phyloP scores from a whole-genome alignment of 805 yeast species.

The Myxozyma udenii region DNA sequence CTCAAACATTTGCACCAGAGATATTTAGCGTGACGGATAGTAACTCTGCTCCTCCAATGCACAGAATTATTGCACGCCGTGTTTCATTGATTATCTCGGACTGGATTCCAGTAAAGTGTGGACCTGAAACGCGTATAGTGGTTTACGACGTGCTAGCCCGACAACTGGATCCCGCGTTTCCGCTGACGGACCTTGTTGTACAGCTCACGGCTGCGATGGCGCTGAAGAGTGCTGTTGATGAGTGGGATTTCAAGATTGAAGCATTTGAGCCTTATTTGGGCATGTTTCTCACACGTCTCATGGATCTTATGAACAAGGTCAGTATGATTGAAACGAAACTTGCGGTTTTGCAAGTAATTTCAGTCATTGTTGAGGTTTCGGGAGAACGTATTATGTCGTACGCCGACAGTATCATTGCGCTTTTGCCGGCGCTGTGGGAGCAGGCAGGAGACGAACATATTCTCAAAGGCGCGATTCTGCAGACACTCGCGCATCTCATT shows the following conservation, averaged over 20 bases:
- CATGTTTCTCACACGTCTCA: slow-evolving; percentile 43
- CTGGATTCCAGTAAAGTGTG: slow-evolving; percentile 71
- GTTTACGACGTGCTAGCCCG: slow-evolving; percentile 58
- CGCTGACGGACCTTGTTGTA: slow-evolving; percentile 74
- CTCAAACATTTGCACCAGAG: slow-evolving; percentile 59
- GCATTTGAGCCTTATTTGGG: slow-evolving; percentile 65
- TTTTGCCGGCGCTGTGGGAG: slow-evolving; percentile 81
- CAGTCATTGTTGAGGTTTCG: slow-evolving; percentile 47
- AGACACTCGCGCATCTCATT: slow-evolving; percentile 38
- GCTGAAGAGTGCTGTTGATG: slow-evolving; percentile 66
- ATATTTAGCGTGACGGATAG: slow-evolving; percentile 36
- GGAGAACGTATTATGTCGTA: slow-evolving; percentile 35
- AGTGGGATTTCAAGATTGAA: slow-evolving; percentile 76
- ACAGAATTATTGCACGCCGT: slow-evolving; percentile 68
- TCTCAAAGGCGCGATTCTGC: slow-evolving; percentile 40
- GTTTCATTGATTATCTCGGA: slow-evolving; percentile 72
- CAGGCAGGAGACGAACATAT: slow-evolving; percentile 44
- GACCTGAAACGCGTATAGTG: slow-evolving; percentile 52
- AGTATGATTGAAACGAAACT: slow-evolving; percentile 70
- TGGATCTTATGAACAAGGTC: slow-evolving; percentile 51
- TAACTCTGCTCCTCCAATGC: slow-evolving; percentile 42
- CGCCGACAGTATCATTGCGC: slow-evolving; percentile 36
- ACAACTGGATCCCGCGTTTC: slow-evolving; percentile 47
- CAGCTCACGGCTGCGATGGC: slow-evolving; percentile 70
- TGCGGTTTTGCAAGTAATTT: slow-evolving; percentile 64